phyloP scores from a whole-genome alignment of 768 basidiomycete genomes.

The Termitomyces sp. region DNA sequence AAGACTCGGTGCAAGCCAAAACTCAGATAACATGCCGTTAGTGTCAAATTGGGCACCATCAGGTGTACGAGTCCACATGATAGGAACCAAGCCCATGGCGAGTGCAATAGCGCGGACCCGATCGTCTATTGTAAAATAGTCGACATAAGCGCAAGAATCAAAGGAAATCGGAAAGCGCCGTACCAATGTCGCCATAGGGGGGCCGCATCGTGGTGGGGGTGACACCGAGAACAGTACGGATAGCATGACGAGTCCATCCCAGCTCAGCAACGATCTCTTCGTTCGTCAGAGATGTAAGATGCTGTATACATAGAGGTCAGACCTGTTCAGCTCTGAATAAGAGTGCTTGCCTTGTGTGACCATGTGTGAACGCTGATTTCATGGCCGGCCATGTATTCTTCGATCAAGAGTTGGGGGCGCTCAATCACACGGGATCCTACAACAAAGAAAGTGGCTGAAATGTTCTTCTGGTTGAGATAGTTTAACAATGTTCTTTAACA shows the following conservation, averaged over 20 bases:
- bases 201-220: conserved; percentile 78
- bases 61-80: conserved; percentile 81
- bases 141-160: background rate
- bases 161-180: background rate
- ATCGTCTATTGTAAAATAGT: conserved; percentile 51
- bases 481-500: conserved; percentile 56
- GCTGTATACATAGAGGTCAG: conserved; percentile 28
- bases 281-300: conserved; percentile 66
- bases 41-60: conserved; percentile 60
- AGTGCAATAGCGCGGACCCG: conserved; percentile 87
- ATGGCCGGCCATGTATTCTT: conserved; percentile 77
- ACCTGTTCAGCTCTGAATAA: background rate
- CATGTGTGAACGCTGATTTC: conserved; percentile 88
- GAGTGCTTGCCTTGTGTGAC: conserved; percentile 65
- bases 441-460: conserved; percentile 88
- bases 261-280: conserved; percentile 89
- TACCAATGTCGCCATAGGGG: conserved; percentile 78
- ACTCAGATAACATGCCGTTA: conserved; percentile 42
- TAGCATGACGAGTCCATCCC: conserved; percentile 86
- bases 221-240: conserved; percentile 70
- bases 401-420: conserved; percentile 65
- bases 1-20: background rate
- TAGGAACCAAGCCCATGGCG: conserved; percentile 88
- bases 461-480: conserved; percentile 56
- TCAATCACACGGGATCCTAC: conserved; percentile 83